Evolutionary conservation across 768 basidiomycete genomes (phyloP).

Genomic region (Hygrophorus russula): DNA sequence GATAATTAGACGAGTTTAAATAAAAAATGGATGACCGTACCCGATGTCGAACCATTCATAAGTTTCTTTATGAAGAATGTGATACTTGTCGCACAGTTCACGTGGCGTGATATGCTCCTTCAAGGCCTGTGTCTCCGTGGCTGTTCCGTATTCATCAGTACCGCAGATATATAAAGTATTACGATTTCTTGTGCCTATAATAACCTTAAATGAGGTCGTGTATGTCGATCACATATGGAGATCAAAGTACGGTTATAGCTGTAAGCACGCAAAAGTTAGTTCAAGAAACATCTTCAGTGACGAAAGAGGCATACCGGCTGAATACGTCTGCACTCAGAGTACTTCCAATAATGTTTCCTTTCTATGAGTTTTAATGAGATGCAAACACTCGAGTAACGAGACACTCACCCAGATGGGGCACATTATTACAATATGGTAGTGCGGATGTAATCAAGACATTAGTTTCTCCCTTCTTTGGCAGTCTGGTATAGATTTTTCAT

Average conservation of each 20-base stretch:
- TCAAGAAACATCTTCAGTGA: not conserved
- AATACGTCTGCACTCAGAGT: constrained; percentile 96
- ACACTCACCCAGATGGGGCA: constrained; percentile 82
- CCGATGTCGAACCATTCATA: constrained; percentile 98
- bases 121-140: constrained; percentile 93
- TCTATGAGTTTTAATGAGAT: constrained; percentile 8
- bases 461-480: constrained; percentile 74
- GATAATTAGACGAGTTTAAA: constrained; percentile 3
- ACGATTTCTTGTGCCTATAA: constrained; percentile 62
- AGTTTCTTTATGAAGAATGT: constrained; percentile 79
- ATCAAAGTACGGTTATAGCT: constrained; percentile 51
- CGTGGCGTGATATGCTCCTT: constrained; percentile 75
- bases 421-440: constrained; percentile 93
- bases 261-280: constrained; percentile 1
- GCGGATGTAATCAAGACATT: constrained; percentile 94
- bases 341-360: constrained; percentile 89
- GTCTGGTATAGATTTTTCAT: constrained; percentile 17
- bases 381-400: constrained; percentile 5
- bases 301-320: constrained; percentile 53
- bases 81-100: constrained; percentile 85
- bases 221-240: not conserved
- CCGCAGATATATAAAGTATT: constrained; percentile 93
- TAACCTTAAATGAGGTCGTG: constrained; percentile 1
- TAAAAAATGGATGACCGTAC: constrained; percentile 26
- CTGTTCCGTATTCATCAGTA: constrained; percentile 99